These are phyloP conservation scores for Hyphodiscus hymeniophilus DNA, from an alignment of 495 filamentous ascomycete genomes.

Conservation along the genomic window DNA sequence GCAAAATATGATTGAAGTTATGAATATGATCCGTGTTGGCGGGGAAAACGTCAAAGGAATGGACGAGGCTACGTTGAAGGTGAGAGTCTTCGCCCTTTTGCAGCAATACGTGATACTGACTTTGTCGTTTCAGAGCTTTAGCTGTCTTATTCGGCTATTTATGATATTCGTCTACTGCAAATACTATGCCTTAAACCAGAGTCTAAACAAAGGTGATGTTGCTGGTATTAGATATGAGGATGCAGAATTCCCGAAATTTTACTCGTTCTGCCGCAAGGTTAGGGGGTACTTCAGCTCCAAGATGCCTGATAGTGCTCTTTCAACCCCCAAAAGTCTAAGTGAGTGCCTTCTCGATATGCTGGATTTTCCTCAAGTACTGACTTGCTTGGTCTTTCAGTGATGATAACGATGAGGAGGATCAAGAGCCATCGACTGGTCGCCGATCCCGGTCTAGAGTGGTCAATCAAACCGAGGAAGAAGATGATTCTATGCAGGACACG, in stretches of 20 bases:
- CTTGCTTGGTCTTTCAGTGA: no score
- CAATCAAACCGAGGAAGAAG: slow-evolving; percentile 8
- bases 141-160: slow-evolving; percentile 11
- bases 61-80: slow-evolving; percentile 4
- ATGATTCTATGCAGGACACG: slow-evolving; percentile 1
- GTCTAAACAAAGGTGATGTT: background rate
- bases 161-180: slow-evolving; percentile 15
- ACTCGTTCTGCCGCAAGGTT: background rate
- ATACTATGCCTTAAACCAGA: background rate
- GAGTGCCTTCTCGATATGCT: no score
- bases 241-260: background rate
- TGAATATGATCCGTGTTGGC: background rate
- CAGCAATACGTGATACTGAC: no score
- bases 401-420: no score
- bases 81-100: no score
- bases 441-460: no score
- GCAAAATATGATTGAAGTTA: slow-evolving; percentile 11
- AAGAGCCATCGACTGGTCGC: no score
- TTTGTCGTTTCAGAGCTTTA: background rate
- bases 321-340: no score
- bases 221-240: no score
- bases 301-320: no score
- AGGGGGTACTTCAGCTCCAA: background rate
- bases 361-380: no score
- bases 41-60: slow-evolving; percentile 9